Percentiles rank a stretch among this genome's conserved stretches.
phyloP scores from a whole-genome alignment of 352 stramenopile species.

The Aphanomyces invadans region DNA sequence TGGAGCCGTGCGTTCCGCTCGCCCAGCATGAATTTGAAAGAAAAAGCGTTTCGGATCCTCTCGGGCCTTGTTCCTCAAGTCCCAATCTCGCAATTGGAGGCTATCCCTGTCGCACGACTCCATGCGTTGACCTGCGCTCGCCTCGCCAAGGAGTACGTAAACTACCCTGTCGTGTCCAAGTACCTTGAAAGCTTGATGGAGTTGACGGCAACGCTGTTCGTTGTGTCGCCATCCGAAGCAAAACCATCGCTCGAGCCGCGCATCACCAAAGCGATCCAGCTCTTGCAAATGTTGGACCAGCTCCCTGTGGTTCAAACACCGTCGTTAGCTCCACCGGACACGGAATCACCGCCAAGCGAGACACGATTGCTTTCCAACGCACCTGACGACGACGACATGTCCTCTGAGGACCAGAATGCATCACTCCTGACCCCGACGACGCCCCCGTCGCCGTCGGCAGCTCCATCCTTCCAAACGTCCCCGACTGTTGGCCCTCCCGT shows the following conservation, averaged over 20 bases:
- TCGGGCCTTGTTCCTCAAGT: slow-evolving; percentile 72
- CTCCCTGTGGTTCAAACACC: neutral
- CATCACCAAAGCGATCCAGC: neutral
- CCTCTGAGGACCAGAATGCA: slow-evolving; percentile 37
- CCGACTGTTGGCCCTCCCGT: slow-evolving; percentile 37
- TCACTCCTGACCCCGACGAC: slow-evolving; percentile 24
- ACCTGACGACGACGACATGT: slow-evolving; percentile 39
- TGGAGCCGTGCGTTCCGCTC: slow-evolving; percentile 80
- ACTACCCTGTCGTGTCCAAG: slow-evolving; percentile 68
- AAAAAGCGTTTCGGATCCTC: slow-evolving; percentile 71
- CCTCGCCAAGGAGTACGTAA: slow-evolving; percentile 64
- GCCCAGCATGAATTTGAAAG: slow-evolving; percentile 79
- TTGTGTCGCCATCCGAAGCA: neutral
- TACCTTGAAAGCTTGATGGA: slow-evolving; percentile 83
- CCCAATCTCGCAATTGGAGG: slow-evolving; percentile 11
- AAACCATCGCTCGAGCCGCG: neutral
- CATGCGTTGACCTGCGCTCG: slow-evolving; percentile 63
- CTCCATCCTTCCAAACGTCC: slow-evolving; percentile 41
- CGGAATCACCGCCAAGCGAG: no score
- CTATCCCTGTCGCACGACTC: slow-evolving; percentile 58
- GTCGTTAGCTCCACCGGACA: no score
- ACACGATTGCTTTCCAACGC: slow-evolving; percentile 39
- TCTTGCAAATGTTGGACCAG: neutral
- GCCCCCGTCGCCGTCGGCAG: slow-evolving; percentile 31
- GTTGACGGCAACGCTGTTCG: slow-evolving; percentile 45